Evolutionary conservation across 2,329 filamentous ascomycete species (phyloP).

Genomic region (Aspergillus quadricinctus): DNA sequence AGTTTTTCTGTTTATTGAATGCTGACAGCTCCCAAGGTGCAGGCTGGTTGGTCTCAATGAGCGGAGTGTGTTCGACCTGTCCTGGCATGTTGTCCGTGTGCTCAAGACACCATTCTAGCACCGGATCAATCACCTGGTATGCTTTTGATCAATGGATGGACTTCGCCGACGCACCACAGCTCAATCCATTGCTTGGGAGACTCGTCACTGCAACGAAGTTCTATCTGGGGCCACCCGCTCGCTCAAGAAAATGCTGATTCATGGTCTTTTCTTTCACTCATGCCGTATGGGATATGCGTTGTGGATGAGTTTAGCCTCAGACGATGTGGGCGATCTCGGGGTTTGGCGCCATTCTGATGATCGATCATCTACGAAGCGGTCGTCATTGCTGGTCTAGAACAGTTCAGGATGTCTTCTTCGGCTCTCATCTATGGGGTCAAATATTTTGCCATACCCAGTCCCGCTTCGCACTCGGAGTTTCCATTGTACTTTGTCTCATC

Average conservation of each 20-base stretch:
- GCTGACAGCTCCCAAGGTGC: not conserved
- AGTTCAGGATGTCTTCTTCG: not conserved
- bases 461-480: not conserved
- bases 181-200: not conserved
- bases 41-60: not conserved
- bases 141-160: not conserved
- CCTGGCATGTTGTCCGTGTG: not conserved
- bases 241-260: not conserved
- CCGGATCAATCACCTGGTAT: not conserved
- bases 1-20: not conserved
- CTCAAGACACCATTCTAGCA: not conserved
- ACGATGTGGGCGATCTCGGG: too few species aligned
- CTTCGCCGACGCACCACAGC: not conserved
- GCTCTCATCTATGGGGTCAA: not conserved
- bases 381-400: not conserved
- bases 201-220: too few species aligned
- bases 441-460: not conserved
- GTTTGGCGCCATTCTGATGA: not conserved
- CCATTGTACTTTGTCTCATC: not conserved
- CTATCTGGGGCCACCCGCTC: not conserved
- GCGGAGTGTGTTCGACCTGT: not conserved
- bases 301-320: too few species aligned
- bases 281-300: not conserved
- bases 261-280: not conserved
- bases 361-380: not conserved